A percentile compares a stretch with the other conserved stretches of the same genome.
phyloP scores from a whole-genome alignment of 495 filamentous ascomycete genomes.

The Staphylotrichum tortipilum region DNA sequence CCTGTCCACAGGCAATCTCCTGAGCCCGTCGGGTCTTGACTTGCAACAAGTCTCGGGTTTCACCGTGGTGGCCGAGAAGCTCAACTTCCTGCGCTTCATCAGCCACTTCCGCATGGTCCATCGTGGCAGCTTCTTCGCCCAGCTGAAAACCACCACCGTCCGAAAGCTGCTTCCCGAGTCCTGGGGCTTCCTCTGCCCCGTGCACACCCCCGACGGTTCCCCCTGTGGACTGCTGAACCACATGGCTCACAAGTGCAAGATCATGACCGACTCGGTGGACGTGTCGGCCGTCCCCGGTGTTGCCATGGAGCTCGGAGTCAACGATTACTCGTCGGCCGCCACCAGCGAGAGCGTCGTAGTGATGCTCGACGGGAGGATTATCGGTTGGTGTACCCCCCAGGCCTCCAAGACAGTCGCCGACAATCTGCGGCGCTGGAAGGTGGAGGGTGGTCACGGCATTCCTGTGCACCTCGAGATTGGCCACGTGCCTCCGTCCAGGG shows the following conservation, averaged over 20 bases:
- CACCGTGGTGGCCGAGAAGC: constrained; percentile 94
- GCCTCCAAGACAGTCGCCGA: constrained; percentile 72
- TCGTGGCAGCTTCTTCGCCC: constrained; percentile 95
- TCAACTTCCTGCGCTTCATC: constrained; percentile 98
- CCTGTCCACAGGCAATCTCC: constrained; percentile 87
- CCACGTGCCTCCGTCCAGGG: constrained; percentile 73
- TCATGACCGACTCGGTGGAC: constrained; percentile 63
- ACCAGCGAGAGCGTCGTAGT: constrained; percentile 74
- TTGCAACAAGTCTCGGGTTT: constrained; percentile 90
- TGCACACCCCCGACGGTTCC: constrained; percentile 92
- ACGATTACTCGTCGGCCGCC: constrained; percentile 60
- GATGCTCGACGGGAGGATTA: constrained; percentile 78
- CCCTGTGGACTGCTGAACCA: constrained; percentile 95
- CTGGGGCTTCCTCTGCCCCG: constrained; percentile 95
- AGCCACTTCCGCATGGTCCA: constrained; percentile 99
- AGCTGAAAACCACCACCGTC: constrained; percentile 94
- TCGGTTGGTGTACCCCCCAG: constrained; percentile 82
- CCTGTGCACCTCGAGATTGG: constrained; percentile 83
- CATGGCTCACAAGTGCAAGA: constrained; percentile 88
- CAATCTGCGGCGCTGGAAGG: constrained; percentile 87
- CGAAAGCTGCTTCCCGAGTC: constrained; percentile 92
- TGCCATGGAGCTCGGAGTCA: constrained; percentile 69
- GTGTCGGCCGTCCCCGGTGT: constrained; percentile 62
- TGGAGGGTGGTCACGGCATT: constrained; percentile 78
- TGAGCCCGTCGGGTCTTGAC: constrained; percentile 85